Conservation (phyloP, 441 rosid species). For the Populus hybrid region DNA sequence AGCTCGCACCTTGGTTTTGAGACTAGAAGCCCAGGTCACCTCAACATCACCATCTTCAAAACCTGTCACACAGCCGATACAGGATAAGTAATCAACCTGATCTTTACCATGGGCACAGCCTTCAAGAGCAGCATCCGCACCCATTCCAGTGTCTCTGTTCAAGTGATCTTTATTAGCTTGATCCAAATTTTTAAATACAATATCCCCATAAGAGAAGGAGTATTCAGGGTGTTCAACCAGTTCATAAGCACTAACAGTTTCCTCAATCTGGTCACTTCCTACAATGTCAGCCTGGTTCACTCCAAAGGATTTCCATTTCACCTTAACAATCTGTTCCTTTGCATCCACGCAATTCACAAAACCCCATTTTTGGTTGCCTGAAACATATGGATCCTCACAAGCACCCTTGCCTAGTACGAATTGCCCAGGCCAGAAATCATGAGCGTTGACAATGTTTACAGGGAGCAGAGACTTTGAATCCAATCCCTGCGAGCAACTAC, state of each 20-base stretch:
- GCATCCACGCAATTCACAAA: constrained; percentile 59
- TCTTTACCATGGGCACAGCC: constrained; percentile 23
- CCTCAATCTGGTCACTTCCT: constrained; percentile 42
- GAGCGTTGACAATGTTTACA: constrained; percentile 52
- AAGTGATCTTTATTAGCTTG: constrained; percentile 21
- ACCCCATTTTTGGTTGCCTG: constrained; percentile 61
- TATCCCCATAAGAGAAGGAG: constrained; percentile 63
- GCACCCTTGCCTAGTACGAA: constrained; percentile 66
- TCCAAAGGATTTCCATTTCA: constrained; percentile 53
- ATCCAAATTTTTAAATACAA: constrained; percentile 49
- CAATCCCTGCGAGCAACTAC: constrained; percentile 49
- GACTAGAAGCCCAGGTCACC: constrained; percentile 84
- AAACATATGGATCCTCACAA: constrained; percentile 35
- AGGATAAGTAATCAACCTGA: constrained; percentile 41
- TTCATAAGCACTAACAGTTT: constrained; percentile 80
- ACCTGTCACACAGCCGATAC: constrained; percentile 70
- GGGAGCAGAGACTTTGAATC: constrained; percentile 66
- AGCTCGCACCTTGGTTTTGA: constrained; percentile 55
- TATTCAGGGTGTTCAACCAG: constrained; percentile 84
- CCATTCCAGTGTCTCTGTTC: constrained; percentile 22
- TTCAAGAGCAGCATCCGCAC: constrained; percentile 18
- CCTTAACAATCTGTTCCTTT: constrained; percentile 74
- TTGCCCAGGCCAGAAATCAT: constrained; percentile 94
- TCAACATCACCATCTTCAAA: constrained; percentile 66
- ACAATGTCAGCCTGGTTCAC: constrained; percentile 30